These are phyloP conservation scores for Castanea mollissima DNA, from an alignment of 306 rosid species.

Conservation along the genomic window DNA sequence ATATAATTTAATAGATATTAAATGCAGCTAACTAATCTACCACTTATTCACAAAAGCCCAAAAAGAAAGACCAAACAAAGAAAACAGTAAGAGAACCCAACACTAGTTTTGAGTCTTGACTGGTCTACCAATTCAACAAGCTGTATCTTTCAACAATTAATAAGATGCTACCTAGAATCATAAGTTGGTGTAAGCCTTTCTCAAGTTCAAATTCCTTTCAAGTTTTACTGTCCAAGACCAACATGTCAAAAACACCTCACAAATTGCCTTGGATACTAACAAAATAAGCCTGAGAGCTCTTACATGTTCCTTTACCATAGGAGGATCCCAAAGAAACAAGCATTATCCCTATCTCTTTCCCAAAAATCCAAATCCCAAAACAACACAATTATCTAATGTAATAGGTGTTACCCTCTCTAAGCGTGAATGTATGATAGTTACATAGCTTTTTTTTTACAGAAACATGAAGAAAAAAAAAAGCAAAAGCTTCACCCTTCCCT, in stretches of 20 bases:
- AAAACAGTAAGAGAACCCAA: conserved; percentile 32
- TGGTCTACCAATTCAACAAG: conserved; percentile 17
- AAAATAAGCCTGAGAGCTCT: conserved; percentile 13
- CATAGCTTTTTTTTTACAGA: background rate
- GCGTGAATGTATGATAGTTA: conserved; percentile 12
- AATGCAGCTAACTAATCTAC: background rate
- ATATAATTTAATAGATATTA: too few species aligned
- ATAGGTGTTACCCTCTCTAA: background rate
- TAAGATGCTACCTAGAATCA: background rate
- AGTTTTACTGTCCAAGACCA: background rate
- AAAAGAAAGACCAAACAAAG: background rate
- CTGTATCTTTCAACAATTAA: conserved; percentile 9
- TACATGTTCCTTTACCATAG: background rate
- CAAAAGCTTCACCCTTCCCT: conserved; percentile 9
- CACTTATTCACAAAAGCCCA: background rate
- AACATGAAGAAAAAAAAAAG: conserved; percentile 6
- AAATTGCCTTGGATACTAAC: background rate
- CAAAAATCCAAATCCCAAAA: conserved; percentile 1
- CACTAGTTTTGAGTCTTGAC: conserved; percentile 42
- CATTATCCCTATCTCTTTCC: background rate
- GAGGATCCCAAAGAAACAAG: conserved; percentile 8
- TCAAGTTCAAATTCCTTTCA: background rate
- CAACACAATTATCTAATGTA: background rate
- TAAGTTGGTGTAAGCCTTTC: background rate
- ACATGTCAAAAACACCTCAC: background rate